Base-by-base conservation (phyloP, 306 rosid genomes). In the Fragaria ananassa region DNA sequence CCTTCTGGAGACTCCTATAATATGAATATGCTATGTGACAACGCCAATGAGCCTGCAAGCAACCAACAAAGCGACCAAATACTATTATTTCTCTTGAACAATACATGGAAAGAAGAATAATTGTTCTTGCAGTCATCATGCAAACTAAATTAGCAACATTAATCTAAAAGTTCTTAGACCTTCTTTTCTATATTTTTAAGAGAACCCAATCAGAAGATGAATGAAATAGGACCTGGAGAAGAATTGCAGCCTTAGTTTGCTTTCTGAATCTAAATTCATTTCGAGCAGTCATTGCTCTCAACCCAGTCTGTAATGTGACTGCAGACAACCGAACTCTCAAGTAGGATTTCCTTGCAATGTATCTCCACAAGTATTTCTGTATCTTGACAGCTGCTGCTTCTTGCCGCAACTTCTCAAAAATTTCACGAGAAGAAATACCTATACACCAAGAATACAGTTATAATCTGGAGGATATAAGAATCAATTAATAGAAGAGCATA, bases 221-320 rank as follows among this genome's bases (percentile, higher is more conserved):
- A 54, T 29, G 67, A 70, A 79, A 45, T 47, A 57, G 73, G 68
- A 96, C 99, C 99, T 96, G 98, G 70, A 96, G 54, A 47, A 72
- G 71, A 85, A 88, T 87, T 77, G 99, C 96, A 71, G 97, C 99
- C 87, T 89, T 93, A 15, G 99, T 91, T 81, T 91, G 96, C 88
- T 85, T 96, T 88, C 93, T 93, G 85, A 89, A 91, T 88, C 98
- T 89, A 89, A 89, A 96, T 76, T 96, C 99, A 87, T 96, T 89
- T 63, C 96, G 97, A 80, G 98, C 98, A 81, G 89, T 91, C 99
- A 96, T 96, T 63, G 99, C 90, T 87, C 99, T 93, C 73, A 92
- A 84, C 49, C 99, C 99, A 54, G 96, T 93, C 87, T 96, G 99
- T 83, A 96, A 66, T 82, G 80, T 80, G 80, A 84, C 84, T 77